A percentile compares a stretch with the other conserved stretches of the same genome.
Evolutionary conservation across 331 rosid species (phyloP).

Genomic region (Ulmus americana): DNA sequence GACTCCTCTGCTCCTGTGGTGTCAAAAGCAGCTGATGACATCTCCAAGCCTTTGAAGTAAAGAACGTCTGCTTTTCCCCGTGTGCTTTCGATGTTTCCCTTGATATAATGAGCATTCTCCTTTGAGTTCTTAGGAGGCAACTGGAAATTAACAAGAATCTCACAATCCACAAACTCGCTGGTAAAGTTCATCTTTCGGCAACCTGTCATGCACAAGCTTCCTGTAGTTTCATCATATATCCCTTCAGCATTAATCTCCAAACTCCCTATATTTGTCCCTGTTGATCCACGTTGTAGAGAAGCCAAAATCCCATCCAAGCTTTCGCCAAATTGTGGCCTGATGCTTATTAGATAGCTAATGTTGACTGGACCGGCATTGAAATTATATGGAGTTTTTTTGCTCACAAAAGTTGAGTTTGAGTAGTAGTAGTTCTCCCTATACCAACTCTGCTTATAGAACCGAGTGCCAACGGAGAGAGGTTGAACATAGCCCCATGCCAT

Average conservation of each 20-base stretch:
- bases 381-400: not conserved
- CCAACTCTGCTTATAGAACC: not conserved
- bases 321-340: not conserved
- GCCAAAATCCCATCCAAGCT: not conserved
- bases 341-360: constrained; percentile 39
- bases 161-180: constrained; percentile 35
- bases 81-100: constrained; percentile 49
- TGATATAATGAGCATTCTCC: constrained; percentile 5
- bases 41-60: constrained; percentile 33
- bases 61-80: constrained; percentile 40
- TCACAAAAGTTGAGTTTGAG: not conserved
- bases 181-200: constrained; percentile 30
- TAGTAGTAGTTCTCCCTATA: not conserved
- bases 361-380: not conserved
- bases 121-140: constrained; percentile 27
- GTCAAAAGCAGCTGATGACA: constrained; percentile 28
- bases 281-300: constrained; percentile 13
- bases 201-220: constrained; percentile 67
- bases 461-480: constrained; percentile 38
- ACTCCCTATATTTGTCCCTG: not conserved
- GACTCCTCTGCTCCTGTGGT: not conserved
- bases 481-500: constrained; percentile 25
- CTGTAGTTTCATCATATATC: constrained; percentile 45
- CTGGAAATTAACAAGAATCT: constrained; percentile 40
- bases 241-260: constrained; percentile 54